Evolutionary conservation across 2,329 filamentous ascomycete species (phyloP), one percentile per base, ranked within the genome.

Genomic region (Aspergillus sclerotialis): DNA sequence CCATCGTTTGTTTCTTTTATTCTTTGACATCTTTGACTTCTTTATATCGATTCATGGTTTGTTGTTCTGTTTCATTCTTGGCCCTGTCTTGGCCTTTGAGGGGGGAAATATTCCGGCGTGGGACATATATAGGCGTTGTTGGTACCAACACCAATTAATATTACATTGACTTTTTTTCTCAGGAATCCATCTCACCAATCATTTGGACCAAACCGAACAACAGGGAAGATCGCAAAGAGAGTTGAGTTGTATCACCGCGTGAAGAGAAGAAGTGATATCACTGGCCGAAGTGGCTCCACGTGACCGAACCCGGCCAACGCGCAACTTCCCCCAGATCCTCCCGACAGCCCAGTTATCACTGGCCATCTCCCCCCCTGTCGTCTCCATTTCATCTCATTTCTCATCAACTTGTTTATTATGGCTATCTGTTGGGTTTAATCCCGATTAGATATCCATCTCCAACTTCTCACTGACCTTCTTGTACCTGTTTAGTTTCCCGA

Each of bases 191-290:
- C 33, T 53, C 58, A 28, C 38, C n/a, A n/a, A n/a, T n/a, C n/a
- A n/a, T n/a, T n/a, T n/a, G n/a, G n/a, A n/a, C n/a, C n/a, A n/a
- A n/a, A n/a, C n/a, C n/a, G n/a, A n/a, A n/a, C n/a, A n/a, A n/a
- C n/a, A n/a, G n/a, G n/a, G n/a, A n/a, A n/a, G n/a, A n/a, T n/a
- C n/a, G n/a, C n/a, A n/a, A n/a, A n/a, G n/a, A n/a, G n/a, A n/a
- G n/a, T n/a, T n/a, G n/a, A n/a, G n/a, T 29, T 38, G 36, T 49
- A 44, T 33, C 30, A 42, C 42, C 46, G 44, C 59, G 62, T 65
- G 61, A 64, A 50, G 56, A 52, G 49, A 52, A 42, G 43, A 49
- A 44, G 52, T 49, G 46, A 52, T 61, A 51, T 64, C 58, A 65
- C 61, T 65, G 61, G 61, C 51, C 45, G 36, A 33, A 40, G 33